Base-by-base conservation (phyloP, 129 eudicot species). In the Flaveria bidentis region DNA sequence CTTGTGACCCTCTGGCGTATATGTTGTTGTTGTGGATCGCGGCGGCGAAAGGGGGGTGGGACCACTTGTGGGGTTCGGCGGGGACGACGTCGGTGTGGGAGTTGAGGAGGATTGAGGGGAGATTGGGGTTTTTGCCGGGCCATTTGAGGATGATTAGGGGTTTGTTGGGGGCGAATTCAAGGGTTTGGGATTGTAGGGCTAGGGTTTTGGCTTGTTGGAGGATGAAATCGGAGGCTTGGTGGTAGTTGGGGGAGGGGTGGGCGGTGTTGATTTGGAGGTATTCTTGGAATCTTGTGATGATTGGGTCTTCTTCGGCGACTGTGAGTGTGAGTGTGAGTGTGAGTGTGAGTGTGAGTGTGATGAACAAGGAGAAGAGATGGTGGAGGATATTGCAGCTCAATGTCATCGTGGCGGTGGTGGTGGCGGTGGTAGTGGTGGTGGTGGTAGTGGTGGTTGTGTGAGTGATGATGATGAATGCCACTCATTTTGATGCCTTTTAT, bases 21-120 rank as follows among this genome's bases (percentile, higher is more conserved):
- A 94, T 85, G 73, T 87, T 80, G 41, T 87, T 85, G 41, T 71
- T 22, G 46, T 83, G 82, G 66, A 95, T 62, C 52, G 49, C 71
- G 41, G 96, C 97, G 6, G 57, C 78, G 63, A 91, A 91, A 9
- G 99, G 97, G 7, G 87, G 89, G 64, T 85, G 86, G 9, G 74
- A 49, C 97, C 96, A 95, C 74, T 95, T 91, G 64, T 80, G 75
- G 11, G 78, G 83, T 76, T 91, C 98, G 36, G 79, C 92, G 0
- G 98, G 97, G 72, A 94, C 98, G 15, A 94, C 97, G 50, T 94
- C 98, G 15, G 96, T 91, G 81, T 93, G 98, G 22, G 97, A 88
- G 69, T 93, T 88, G 78, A 93, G 96, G 28, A 93, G 90, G 23
- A 93, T 81, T 15, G 98, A 87, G 6, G 91, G 85, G 73, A 93